Base-by-base conservation (phyloP, 2,329 filamentous ascomycete species). In the Sporothrix brunneoviolacea region DNA sequence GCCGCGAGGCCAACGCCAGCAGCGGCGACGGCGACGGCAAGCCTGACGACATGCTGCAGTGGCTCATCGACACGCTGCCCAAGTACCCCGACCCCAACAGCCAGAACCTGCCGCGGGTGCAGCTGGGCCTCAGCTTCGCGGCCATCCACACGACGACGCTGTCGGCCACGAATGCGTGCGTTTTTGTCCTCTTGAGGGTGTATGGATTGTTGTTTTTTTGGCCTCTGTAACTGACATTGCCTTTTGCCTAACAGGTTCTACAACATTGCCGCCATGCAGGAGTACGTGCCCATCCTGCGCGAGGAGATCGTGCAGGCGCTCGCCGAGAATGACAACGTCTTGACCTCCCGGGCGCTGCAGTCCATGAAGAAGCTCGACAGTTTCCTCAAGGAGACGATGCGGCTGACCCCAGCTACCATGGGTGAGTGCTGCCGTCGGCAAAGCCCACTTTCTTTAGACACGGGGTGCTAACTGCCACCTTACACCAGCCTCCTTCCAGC, bases 121-220 rank as follows among this genome's bases (percentile, higher is more conserved):
- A 76, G 58, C 64, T 76, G 4, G 60, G 63, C 0, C 56, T 77
- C 8, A 70, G 65, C 36, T 72, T 77, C 47, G 74, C 74, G 0
- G 70, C 75, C 2, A 77, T 80, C 24, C 73, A 77, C 52, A 77
- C 74, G 0, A 78, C 74, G 0, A 69, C 71, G 0, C 59, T 72
- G 40, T 66, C 71, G 0, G 56, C 68, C 0, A 74, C 71, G 2
- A 79, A 67, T 52, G 72, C 56, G 66, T 70, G 54, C 54, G 13
- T 47, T n/a, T n/a, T n/a, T n/a, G 24, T 28, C 24, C 33, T 39
- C 12, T 30, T 3, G 27, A 9, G 19, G 12, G 4, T n/a, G 28
- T 15, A 16, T 2, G n/a, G n/a, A n/a, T n/a, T n/a, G n/a, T n/a
- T n/a, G n/a, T n/a, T n/a, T n/a, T n/a, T n/a, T n/a, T n/a, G n/a